Conservation (phyloP, 1,284 basidiomycete species). For the Polyporus tsugae region DNA sequence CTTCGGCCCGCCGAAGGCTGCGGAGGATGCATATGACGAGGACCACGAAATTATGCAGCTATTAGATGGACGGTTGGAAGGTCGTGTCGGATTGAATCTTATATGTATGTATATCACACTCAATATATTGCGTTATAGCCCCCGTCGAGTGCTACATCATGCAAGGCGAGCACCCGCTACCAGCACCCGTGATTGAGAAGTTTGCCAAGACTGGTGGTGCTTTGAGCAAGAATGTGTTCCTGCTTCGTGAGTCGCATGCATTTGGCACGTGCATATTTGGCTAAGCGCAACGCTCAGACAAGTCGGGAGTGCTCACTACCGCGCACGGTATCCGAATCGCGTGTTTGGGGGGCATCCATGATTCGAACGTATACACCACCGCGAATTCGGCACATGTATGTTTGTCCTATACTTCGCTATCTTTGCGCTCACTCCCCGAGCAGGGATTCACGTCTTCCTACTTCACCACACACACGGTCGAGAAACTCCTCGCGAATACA, state of each 20-base stretch:
- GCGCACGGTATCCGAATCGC: conserved; percentile 87
- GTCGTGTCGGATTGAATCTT: conserved; percentile 45
- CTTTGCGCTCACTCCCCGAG: background rate
- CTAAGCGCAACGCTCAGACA: conserved; percentile 60
- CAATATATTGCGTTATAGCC: conserved; percentile 51
- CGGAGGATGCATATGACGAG: conserved; percentile 47
- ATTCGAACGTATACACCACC: conserved; percentile 62
- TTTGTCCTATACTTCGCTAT: conserved; percentile 14
- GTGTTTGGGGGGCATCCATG: conserved; percentile 83
- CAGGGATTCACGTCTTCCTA: conserved; percentile 79
- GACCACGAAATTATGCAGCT: conserved; percentile 66
- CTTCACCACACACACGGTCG: conserved; percentile 74
- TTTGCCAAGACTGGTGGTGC: conserved; percentile 81
- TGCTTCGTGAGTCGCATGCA: conserved; percentile 70
- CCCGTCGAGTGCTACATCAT: conserved; percentile 94
- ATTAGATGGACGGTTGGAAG: conserved; percentile 71
- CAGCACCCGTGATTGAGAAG: conserved; percentile 75
- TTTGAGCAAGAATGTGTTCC: conserved; percentile 82
- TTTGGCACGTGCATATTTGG: background rate
- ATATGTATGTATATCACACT: conserved; percentile 18
- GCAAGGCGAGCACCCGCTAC: conserved; percentile 82
- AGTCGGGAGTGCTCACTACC: conserved; percentile 84
- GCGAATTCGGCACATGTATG: conserved; percentile 69
- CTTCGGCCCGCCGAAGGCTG: conserved; percentile 71
- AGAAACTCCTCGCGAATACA: conserved; percentile 75